Base-by-base conservation (phyloP, 768 basidiomycete species). In the Collybia sp. region DNA sequence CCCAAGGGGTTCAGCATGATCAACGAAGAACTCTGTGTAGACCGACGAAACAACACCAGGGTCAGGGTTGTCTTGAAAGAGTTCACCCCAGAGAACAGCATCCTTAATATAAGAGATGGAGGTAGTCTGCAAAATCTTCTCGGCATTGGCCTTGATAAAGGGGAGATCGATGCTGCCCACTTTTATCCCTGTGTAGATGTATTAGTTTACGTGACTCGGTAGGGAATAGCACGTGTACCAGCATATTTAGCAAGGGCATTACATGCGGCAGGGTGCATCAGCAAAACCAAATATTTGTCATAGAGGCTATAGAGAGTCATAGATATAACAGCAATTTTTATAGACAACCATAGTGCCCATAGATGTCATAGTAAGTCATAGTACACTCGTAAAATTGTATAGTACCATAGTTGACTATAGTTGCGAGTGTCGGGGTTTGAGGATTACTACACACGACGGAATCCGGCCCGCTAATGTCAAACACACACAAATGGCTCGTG, bases 1-100 rank as follows among this genome's bases (percentile, higher is more conserved):
- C 3, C 42, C 49, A 31, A 57, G 43, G 0, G 65, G 65, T 35
- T 65, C 66, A 0, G 8, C 32, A 42, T 70, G 67, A 36, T 65
- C 60, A n/a, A 68, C 53, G 43, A 50, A 63, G 45, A 67, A 68
- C 10, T 55, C 25, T 0, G 68, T 69, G 48, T 50, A 50, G 1
- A 54, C 52, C 15, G 48, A 53, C 1, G 59, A 67, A 12, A 65
- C 41, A 11, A 53, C 55, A 5, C 57, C 60, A 11, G 45, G 31
- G 3, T 44, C 35, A 25, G 35, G 11, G 12, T 46, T 44, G 41
- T 42, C 19, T 56, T 41, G 40, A 62, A 64, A 12, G 64, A 54
- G 3, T 51, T 48, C 5, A n/a, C n/a, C n/a, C 63, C 65, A 30
- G 45, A 51, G 18, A 62, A 52, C 13, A 46, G 12, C 10, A 50